A percentile compares a stretch with the other conserved stretches of the same genome.
These are phyloP conservation scores for Trichosporon sp. DNA, from an alignment of 1,284 basidiomycete species.

Conservation along the genomic window DNA sequence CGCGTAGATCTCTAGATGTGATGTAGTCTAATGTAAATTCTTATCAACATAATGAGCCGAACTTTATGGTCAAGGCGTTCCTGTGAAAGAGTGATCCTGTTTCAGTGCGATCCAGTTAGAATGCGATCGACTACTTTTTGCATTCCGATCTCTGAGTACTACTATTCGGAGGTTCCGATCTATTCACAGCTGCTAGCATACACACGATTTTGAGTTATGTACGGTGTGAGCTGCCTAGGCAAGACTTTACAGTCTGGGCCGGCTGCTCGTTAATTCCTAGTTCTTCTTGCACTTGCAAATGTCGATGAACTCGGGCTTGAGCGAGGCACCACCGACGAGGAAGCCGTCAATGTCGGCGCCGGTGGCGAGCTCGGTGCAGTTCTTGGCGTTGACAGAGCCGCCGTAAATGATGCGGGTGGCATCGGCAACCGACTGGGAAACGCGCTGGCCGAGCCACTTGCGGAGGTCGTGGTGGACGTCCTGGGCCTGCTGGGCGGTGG, in stretches of 20 bases:
- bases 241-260: slow-evolving; percentile 10
- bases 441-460: slow-evolving; percentile 68
- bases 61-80: too few relatives aligned
- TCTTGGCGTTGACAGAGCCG: slow-evolving; percentile 85
- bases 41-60: not conserved
- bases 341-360: slow-evolving; percentile 95
- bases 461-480: slow-evolving; percentile 87
- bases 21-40: slow-evolving; percentile 1
- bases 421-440: slow-evolving; percentile 73
- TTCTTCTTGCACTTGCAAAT: slow-evolving; percentile 73
- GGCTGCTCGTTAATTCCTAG: slow-evolving; percentile 22
- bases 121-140: too few relatives aligned
- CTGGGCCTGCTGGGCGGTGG: slow-evolving; percentile 79
- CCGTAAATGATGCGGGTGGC: slow-evolving; percentile 90
- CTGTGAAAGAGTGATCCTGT: too few relatives aligned
- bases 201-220: not conserved
- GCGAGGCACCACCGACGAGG: slow-evolving; percentile 94
- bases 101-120: too few relatives aligned
- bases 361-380: slow-evolving; percentile 76
- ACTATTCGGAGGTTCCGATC: not conserved
- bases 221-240: not conserved
- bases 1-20: not conserved
- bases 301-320: slow-evolving; percentile 95
- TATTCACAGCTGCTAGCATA: slow-evolving; percentile 6
- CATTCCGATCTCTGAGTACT: too few relatives aligned